Conservation (phyloP, 805 yeast species). For the Torulaspora maleeae region DNA sequence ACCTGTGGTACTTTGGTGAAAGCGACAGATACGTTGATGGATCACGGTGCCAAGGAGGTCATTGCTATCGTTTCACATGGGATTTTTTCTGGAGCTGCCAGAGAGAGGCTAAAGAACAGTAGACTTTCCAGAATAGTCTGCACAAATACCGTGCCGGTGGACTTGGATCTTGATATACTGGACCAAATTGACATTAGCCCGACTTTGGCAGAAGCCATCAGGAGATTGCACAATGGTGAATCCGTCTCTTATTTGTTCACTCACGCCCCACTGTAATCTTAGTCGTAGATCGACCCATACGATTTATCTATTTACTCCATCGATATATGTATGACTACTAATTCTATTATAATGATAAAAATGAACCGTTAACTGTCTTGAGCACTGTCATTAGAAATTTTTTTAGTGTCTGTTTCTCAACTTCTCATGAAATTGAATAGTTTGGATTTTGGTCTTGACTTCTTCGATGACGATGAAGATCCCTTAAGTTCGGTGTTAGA, state of each 20-base stretch:
- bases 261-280: conserved; percentile 46
- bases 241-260: conserved; percentile 82
- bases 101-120: conserved; percentile 62
- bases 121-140: conserved; percentile 73
- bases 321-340: not conserved
- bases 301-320: conserved; percentile 2
- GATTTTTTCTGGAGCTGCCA: conserved; percentile 80
- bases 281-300: not conserved
- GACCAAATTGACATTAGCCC: conserved; percentile 82
- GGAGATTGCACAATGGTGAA: conserved; percentile 95
- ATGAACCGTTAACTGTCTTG: not conserved
- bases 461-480: conserved; percentile 12
- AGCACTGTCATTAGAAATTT: no score
- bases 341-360: conserved; percentile 1
- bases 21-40: conserved; percentile 83
- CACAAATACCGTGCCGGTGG: conserved; percentile 89
- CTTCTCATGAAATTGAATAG: conserved; percentile 26
- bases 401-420: not conserved
- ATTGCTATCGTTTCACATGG: conserved; percentile 96
- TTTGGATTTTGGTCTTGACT: conserved; percentile 24
- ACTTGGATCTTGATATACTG: conserved; percentile 58
- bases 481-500: conserved; percentile 10
- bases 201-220: conserved; percentile 85
- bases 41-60: conserved; percentile 77
- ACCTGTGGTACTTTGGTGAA: conserved; percentile 96